phyloP scores from a whole-genome alignment of 768 basidiomycete species.

The Hirschioporus abietinus region DNA sequence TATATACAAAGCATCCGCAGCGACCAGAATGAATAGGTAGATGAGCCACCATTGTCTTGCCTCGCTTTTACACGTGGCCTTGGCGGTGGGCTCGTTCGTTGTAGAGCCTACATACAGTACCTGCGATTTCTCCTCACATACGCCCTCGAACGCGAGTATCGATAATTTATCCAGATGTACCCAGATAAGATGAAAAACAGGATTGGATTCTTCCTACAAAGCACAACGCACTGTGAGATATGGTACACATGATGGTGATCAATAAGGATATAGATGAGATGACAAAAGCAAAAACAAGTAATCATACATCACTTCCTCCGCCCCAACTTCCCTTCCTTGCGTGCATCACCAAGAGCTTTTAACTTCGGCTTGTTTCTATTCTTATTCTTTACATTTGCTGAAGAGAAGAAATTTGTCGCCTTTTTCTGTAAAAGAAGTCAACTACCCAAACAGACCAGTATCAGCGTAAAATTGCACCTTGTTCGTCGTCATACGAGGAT shows the following conservation, averaged over 20 bases:
- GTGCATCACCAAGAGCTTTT: background rate
- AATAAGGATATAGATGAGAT: background rate
- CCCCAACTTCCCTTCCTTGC: background rate
- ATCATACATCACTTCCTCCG: background rate
- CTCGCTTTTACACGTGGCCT: background rate
- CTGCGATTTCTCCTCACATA: background rate
- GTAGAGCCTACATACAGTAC: background rate
- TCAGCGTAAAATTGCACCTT: conserved; percentile 50
- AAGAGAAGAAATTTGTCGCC: conserved; percentile 83
- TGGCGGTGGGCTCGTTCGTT: background rate
- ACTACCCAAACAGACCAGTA: conserved; percentile 1
- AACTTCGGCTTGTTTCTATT: conserved; percentile 46
- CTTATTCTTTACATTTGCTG: conserved; percentile 84
- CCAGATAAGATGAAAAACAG: background rate
- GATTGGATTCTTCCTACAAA: background rate
- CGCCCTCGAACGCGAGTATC: background rate
- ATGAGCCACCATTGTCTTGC: background rate
- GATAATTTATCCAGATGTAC: background rate
- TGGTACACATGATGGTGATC: background rate
- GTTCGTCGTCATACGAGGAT: conserved; percentile 85
- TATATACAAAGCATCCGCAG: background rate
- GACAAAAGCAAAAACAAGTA: background rate
- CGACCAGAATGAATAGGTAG: background rate
- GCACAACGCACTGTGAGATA: background rate
- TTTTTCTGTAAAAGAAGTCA: conserved; percentile 54